These are phyloP conservation scores for Calonectria pseudoreteaudii DNA, from an alignment of 2,329 filamentous ascomycete species.

Conservation along the genomic window DNA sequence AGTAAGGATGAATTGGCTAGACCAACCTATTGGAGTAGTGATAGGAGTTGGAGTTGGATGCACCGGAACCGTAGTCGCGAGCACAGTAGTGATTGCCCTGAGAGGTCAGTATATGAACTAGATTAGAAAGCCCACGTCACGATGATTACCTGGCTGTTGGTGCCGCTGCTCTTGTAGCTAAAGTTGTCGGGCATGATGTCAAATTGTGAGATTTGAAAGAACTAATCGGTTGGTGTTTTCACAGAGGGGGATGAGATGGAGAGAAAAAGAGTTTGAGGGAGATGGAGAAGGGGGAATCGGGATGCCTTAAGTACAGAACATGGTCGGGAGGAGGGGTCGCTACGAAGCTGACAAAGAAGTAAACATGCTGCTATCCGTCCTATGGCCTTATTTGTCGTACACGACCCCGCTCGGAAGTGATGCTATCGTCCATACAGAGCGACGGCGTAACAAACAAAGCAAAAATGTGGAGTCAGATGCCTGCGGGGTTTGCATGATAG, in stretches of 20 bases:
- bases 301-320: background rate
- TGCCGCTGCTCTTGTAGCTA: constrained; percentile 64
- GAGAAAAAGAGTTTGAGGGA: background rate
- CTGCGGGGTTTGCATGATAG: background rate
- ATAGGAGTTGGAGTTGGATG: constrained; percentile 69
- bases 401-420: background rate
- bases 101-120: background rate
- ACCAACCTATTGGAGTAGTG: constrained; percentile 75
- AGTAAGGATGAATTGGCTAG: background rate
- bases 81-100: constrained; percentile 77
- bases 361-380: background rate
- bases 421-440: background rate
- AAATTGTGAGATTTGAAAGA: background rate
- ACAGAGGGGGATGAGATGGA: background rate
- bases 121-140: background rate
- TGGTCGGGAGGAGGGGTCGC: background rate
- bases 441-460: background rate
- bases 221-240: background rate
- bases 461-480: background rate
- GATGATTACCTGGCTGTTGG: constrained; percentile 69
- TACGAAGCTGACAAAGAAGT: background rate
- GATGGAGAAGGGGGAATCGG: background rate
- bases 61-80: constrained; percentile 70
- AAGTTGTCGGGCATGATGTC: constrained; percentile 44
- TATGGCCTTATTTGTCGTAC: background rate